Evolutionary conservation across 1,139 yeast species (phyloP), one percentile per base, ranked within the genome.

Genomic region (Sugiyamaella neomexicana): DNA sequence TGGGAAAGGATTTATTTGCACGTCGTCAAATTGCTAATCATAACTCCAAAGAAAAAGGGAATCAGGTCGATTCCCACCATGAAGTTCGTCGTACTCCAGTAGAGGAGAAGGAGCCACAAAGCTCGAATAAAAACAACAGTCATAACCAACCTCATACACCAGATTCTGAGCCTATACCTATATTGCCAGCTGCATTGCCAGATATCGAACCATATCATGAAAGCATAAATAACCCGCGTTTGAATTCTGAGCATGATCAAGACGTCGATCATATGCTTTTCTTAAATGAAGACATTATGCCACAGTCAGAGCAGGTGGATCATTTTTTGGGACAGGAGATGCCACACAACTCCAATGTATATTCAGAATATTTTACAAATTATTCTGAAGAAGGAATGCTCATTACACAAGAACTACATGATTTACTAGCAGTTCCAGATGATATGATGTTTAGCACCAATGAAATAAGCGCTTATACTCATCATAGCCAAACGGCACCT

Each of bases 211-310:
- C 58, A 29, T 55, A 53, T 27, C 48, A 44, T 20, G 53, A 52
- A 36, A 15, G 25, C n/a, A 45, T 40, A n/a, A 45, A 50, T 31
- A 46, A 50, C 15, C 47, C 57, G 25, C 52, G 52, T 20, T 53
- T 52, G 17, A 46, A 51, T 20, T 42, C 51, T n/a, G 45, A 46
- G 36, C 42, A 27, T 16, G 53, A 41, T 15, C 53, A 51, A 31
- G 56, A 50, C 5, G 55, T 52, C 13, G 57, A 59, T 42, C 61
- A 62, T 23, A 58, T 59, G 58, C 55, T 61, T 8, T 50, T 64
- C 6, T 58, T 65, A 13, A 59, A 65, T 51, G 64, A 63, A 31
- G 68, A 65, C 42, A 62, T 65, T 42, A 62, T 65, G 60, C 66
- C 68, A 0, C 60, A 56, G 40, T 59, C 58, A 15, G 65, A 64